Conservation (phyloP, 305 asterid species). For the Coffea humblotiana region DNA sequence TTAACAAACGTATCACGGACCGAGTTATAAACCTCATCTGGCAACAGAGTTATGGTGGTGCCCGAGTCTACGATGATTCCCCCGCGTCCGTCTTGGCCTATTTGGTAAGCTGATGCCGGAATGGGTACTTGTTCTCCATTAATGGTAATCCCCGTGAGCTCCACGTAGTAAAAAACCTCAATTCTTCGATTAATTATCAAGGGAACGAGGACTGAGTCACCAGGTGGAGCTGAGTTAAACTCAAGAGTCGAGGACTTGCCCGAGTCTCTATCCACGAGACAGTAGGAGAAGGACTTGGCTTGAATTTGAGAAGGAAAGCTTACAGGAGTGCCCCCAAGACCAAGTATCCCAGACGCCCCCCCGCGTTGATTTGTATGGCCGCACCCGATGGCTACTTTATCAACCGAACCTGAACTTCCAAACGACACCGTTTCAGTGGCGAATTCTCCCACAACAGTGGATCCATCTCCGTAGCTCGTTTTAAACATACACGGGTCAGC, state of each 20-base stretch:
- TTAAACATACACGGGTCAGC: background rate
- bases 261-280: constrained; percentile 64
- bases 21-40: constrained; percentile 23
- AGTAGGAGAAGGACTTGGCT: constrained; percentile 75
- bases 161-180: constrained; percentile 55
- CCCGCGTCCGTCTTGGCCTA: constrained; percentile 55
- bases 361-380: constrained; percentile 68
- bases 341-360: constrained; percentile 54
- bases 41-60: constrained; percentile 72
- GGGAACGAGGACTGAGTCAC: constrained; percentile 63
- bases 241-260: constrained; percentile 59
- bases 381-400: constrained; percentile 63
- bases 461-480: background rate
- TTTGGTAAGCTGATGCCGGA: constrained; percentile 36
- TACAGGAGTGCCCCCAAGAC: constrained; percentile 61
- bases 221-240: constrained; percentile 43
- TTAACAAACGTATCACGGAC: too few species aligned
- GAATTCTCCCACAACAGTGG: background rate
- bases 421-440: background rate
- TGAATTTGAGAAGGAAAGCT: constrained; percentile 61
- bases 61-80: constrained; percentile 34
- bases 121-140: constrained; percentile 46
- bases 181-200: constrained; percentile 39
- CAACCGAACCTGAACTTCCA: constrained; percentile 34
- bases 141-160: constrained; percentile 57